Evolutionary conservation across 2,329 filamentous ascomycete genomes (phyloP), one percentile per base, ranked within the genome.

Genomic region (Xylaria polymorpha): DNA sequence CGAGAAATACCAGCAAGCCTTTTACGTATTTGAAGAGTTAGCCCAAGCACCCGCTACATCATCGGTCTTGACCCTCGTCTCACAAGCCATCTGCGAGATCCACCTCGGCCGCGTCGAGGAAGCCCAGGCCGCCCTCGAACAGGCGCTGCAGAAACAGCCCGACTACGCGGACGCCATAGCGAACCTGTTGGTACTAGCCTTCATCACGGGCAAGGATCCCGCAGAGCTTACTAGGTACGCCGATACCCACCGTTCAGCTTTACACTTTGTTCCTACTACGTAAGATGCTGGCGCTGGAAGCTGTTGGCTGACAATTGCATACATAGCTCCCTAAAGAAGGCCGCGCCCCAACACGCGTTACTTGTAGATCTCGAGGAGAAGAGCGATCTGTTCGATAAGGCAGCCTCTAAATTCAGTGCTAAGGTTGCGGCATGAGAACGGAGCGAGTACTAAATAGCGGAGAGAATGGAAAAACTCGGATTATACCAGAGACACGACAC

Each of bases 21-120:
- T 97, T 82, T 98, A 99, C 85, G 95, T 98, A 70, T 98, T 94
- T 77, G 95, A 98, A 82, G 96, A 99, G 81, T 88, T 98, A 58
- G 95, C 96, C 4, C 93, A 97, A 78, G 91, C 93, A 35, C 91
- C 94, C 2, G 90, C 92, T 39, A 94, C 93, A 20, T 90, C 93
- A 58, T 93, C 93, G 18, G 86, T 91, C 61, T 86, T 90, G 74
- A 92, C 89, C 20, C 87, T 98, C 64, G 89, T 97, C 69, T 91
- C 93, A 22, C 96, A 98, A 83, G 95, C 94, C 32, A 90, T 98
- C 32, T 92, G 93, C 29, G 95, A 99, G 81, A 84, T 98, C 62
- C 96, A 98, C 78, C 89, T 98, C 35, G 94, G 94, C 60, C 89
- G 96, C 58, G 83, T 92, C 48, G 94, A 96, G 71, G 96, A 98